Conservation (phyloP, 805 yeast species). For the Metschnikowia lochheadii region DNA sequence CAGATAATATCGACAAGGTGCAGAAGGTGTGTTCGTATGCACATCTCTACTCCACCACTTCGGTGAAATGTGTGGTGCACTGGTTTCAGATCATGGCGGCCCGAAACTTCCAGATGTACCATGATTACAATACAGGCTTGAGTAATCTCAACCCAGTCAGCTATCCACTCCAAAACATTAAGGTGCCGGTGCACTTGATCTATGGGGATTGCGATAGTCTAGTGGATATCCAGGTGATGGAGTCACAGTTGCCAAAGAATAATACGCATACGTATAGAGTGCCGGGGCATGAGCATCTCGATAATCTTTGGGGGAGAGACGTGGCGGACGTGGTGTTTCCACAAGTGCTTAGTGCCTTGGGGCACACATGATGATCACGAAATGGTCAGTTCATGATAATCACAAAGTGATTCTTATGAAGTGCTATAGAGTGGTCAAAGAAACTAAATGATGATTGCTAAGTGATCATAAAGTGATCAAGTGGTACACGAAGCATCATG, state of each 20-base stretch:
- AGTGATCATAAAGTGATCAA: too few relatives aligned
- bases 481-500: too few relatives aligned
- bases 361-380: background rate
- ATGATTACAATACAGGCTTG: slow-evolving; percentile 40
- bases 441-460: too few relatives aligned
- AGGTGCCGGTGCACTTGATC: slow-evolving; percentile 67
- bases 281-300: slow-evolving; percentile 79
- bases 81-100: slow-evolving; percentile 54
- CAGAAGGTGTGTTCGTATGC: slow-evolving; percentile 81
- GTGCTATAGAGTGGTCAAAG: too few relatives aligned
- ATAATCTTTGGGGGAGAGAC: slow-evolving; percentile 81
- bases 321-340: slow-evolving; percentile 40
- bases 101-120: slow-evolving; percentile 76
- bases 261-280: slow-evolving; percentile 53
- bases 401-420: too few relatives aligned
- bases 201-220: slow-evolving; percentile 81
- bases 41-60: slow-evolving; percentile 86
- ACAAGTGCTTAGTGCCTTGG: slow-evolving; percentile 22
- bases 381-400: too few relatives aligned
- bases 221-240: slow-evolving; percentile 80
- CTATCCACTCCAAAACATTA: slow-evolving; percentile 38
- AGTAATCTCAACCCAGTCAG: slow-evolving; percentile 33
- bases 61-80: slow-evolving; percentile 75
- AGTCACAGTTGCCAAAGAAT: slow-evolving; percentile 56
- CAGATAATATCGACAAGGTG: slow-evolving; percentile 60